Evolutionary conservation across 2,329 filamentous ascomycete genomes (phyloP).

Genomic region (Colletotrichum tanaceti): DNA sequence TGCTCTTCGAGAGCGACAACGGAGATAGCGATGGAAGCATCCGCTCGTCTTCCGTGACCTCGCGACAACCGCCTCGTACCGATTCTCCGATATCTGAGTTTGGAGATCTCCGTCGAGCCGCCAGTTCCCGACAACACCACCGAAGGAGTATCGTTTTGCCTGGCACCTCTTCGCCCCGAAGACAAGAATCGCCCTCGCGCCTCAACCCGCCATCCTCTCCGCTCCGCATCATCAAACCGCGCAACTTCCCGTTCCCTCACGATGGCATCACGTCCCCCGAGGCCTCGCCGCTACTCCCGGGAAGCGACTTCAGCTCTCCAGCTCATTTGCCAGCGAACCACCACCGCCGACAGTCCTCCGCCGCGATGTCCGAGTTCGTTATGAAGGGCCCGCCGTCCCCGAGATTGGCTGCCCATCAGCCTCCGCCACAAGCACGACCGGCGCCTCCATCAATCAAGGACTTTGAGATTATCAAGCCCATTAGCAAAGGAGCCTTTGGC

Average conservation of each 20-base stretch:
- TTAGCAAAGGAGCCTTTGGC: conserved; percentile 98
- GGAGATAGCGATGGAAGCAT: conserved; percentile 90
- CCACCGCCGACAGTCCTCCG: conserved; percentile 91
- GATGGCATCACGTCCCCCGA: conserved; percentile 85
- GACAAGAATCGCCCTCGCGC: conserved; percentile 90
- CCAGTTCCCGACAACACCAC: conserved; percentile 85
- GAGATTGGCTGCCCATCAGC: conserved; percentile 78
- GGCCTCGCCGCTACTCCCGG: conserved; percentile 86
- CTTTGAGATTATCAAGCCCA: conserved; percentile 99
- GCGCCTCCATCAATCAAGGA: conserved; percentile 98
- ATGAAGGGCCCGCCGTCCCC: conserved; percentile 84
- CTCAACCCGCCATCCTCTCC: conserved; percentile 83
- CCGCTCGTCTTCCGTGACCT: conserved; percentile 80
- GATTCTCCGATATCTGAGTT: conserved; percentile 94
- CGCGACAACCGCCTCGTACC: conserved; percentile 75
- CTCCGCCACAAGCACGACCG: conserved; percentile 86
- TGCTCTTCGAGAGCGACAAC: conserved; percentile 85
- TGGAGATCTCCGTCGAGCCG: conserved; percentile 77
- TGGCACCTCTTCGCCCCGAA: conserved; percentile 79
- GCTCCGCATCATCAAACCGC: conserved; percentile 84
- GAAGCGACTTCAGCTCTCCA: conserved; percentile 84
- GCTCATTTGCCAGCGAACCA: conserved; percentile 70
- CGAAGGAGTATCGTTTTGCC: conserved; percentile 88
- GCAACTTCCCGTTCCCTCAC: conserved; percentile 67
- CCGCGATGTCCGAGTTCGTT: conserved; percentile 78